A percentile compares a stretch with the other conserved stretches of the same genome.
Conservation (phyloP, 345 rosid genomes). For the Pugionium cornutum region DNA sequence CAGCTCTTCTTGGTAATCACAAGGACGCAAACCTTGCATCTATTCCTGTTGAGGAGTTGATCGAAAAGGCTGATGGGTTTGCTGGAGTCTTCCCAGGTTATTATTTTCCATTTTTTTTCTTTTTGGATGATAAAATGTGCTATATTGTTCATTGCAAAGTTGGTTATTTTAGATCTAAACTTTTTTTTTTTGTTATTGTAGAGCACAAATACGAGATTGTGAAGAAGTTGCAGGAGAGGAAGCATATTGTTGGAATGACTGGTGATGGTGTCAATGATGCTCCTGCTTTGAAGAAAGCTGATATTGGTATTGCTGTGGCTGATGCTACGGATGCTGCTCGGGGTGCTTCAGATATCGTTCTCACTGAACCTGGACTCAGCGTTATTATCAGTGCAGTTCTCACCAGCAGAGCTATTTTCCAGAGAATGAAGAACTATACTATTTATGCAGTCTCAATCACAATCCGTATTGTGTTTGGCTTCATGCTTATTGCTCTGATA, state of each 20-base stretch:
- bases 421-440: constrained; percentile 98
- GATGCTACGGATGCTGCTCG: constrained; percentile 99
- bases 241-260: constrained; percentile 97
- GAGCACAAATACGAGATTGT: constrained; percentile 98
- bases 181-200: constrained; percentile 33
- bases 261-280: constrained; percentile 99
- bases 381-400: constrained; percentile 94
- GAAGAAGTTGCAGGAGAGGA: constrained; percentile 87
- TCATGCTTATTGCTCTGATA: constrained; percentile 83
- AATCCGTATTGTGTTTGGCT: constrained; percentile 90
- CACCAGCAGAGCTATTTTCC: constrained; percentile 96
- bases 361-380: constrained; percentile 95
- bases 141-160: constrained; percentile 2
- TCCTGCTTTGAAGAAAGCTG: constrained; percentile 96
- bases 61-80: constrained; percentile 98
- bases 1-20: constrained; percentile 81
- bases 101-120: not conserved
- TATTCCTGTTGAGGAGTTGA: constrained; percentile 88
- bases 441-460: constrained; percentile 90
- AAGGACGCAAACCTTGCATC: constrained; percentile 77
- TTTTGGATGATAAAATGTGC: not conserved
- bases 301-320: constrained; percentile 97
- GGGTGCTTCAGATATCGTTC: constrained; percentile 94
- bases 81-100: constrained; percentile 97
- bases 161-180: constrained; percentile 17